Base-by-base conservation (phyloP, 106 monocot genomes). In the Dioscorea alata region DNA sequence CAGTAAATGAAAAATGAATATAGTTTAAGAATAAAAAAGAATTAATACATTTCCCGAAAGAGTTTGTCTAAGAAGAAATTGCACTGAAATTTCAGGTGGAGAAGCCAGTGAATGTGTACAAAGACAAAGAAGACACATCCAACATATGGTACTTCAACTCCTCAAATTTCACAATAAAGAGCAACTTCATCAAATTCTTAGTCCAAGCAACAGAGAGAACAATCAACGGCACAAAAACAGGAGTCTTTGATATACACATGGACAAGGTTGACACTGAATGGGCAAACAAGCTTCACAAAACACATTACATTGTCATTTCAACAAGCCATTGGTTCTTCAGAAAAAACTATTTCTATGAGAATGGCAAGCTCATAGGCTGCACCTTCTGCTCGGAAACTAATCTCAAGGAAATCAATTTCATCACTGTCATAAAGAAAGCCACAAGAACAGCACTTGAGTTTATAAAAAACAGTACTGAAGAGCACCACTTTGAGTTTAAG, bases 241-340 rank as follows among this genome's bases (percentile, higher is more conserved):
- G 60, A 16, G 64, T 34, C 0, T 84, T 48, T 33, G 79, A 92
- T 23, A 6, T 92, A 19, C 78, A 85, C 25, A 31, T 88, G 8
- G 85, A 92, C 75, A 74, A 50, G 49, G 31, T 77, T 2, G 83
- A 92, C 57, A 33, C 12, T n/a, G 56, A 51, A 9, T 92, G 83
- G 85, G 34, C 78, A 12, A 23, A 60, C 0, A 59, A 83, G 59
- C 71, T 92, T 17, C 68, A 60, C 0, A 20, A 23, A 20, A 52
- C 77, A 24, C 69, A 85, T 80, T 76, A 79, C 42, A 14, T 75
- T 12, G 65, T 92, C 60, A 48, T 92, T 34, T 92, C 92, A 2
- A 65, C 14, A 14, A 83, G 73, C 2, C 82, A 86, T 49, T 92
- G 92, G 92, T 88, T 83, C 71, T 92, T 83, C 69, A 33, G 92